Conservation (phyloP, 345 rosid species). For the Dovyalis caffra region DNA sequence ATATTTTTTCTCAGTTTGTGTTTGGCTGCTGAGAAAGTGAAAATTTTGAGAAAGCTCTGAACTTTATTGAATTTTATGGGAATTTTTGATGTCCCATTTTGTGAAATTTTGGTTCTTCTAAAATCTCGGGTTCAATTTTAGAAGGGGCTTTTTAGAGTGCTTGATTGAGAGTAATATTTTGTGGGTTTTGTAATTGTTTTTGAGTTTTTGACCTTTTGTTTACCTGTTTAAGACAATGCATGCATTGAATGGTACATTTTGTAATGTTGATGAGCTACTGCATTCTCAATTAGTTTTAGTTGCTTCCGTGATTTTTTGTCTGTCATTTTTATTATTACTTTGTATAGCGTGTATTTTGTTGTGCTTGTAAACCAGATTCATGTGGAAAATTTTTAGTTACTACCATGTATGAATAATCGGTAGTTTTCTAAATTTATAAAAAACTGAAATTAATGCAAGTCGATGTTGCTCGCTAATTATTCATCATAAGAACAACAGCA, state of each 20-base stretch:
- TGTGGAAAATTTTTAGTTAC: no score
- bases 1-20: neutral
- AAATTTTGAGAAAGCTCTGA: neutral
- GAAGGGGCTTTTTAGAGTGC: neutral
- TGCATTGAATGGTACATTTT: neutral
- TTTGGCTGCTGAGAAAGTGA: constrained; percentile 7
- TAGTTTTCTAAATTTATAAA: no score
- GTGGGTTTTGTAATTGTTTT: neutral
- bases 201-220: neutral
- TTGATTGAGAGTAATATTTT: neutral
- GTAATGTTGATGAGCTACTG: neutral
- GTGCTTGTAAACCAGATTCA: neutral
- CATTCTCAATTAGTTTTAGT: neutral
- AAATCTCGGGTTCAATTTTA: neutral
- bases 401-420: no score
- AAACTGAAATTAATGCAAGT: neutral
- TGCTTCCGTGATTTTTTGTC: neutral
- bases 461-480: neutral
- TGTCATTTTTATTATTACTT: neutral
- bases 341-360: neutral
- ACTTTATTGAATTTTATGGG: constrained; percentile 7
- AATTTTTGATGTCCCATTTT: constrained; percentile 6
- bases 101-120: constrained; percentile 1
- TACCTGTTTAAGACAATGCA: neutral
- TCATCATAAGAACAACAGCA: neutral